phyloP scores from a whole-genome alignment of 306 rosid genomes.

The Betula pendula region DNA sequence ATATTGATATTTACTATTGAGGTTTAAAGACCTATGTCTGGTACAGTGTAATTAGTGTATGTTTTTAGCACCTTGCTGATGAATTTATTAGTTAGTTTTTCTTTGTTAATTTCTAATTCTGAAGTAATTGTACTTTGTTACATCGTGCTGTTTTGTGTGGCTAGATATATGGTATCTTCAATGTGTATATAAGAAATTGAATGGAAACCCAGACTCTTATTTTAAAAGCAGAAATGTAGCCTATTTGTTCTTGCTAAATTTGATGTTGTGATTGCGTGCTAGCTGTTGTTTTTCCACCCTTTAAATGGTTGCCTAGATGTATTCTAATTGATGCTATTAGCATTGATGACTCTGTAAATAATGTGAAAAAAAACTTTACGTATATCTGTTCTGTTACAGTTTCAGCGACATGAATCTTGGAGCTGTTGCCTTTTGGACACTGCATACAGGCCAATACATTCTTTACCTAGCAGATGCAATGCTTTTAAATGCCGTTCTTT shows the following conservation, averaged over 20 bases:
- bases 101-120: background rate
- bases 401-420: conserved; percentile 47
- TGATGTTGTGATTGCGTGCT: background rate
- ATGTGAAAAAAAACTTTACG: conserved; percentile 1
- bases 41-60: background rate
- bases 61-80: background rate
- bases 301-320: conserved; percentile 12
- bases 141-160: background rate
- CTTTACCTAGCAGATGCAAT: conserved; percentile 48
- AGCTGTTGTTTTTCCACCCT: background rate
- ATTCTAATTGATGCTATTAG: conserved; percentile 21
- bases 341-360: conserved; percentile 6
- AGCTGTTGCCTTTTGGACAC: conserved; percentile 36
- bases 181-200: conserved; percentile 21
- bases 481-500: conserved; percentile 67
- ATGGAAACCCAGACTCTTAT: conserved; percentile 4
- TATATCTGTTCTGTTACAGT: conserved; percentile 41
- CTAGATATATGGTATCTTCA: conserved; percentile 14
- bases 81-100: background rate
- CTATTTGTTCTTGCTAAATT: background rate
- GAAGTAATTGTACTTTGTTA: conserved; percentile 1
- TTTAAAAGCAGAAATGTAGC: background rate
- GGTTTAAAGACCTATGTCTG: background rate
- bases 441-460: conserved; percentile 43
- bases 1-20: background rate